Evolutionary conservation across 768 basidiomycete species (phyloP).

Genomic region (Suillus discolor): DNA sequence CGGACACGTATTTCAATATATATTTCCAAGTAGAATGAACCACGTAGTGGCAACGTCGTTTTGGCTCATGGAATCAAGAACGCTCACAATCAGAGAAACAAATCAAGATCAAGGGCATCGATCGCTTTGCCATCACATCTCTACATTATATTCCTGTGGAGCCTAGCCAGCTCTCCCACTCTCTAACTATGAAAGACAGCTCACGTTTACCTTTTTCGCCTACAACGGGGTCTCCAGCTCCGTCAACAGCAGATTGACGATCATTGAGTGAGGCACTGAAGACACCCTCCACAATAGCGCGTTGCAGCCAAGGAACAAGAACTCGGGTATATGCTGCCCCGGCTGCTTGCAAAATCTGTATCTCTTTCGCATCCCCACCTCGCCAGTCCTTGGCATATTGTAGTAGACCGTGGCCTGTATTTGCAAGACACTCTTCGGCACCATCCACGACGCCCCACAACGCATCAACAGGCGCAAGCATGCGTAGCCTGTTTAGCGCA

Average conservation of each 20-base stretch:
- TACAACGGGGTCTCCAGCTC: neutral
- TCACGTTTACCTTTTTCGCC: neutral
- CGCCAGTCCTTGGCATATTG: constrained; percentile 42
- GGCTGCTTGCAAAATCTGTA: constrained; percentile 45
- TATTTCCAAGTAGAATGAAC: neutral
- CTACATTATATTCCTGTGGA: constrained; percentile 9
- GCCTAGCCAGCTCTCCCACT: constrained; percentile 35
- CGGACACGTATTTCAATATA: neutral
- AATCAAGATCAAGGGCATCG: neutral
- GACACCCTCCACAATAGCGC: constrained; percentile 75
- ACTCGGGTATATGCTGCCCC: constrained; percentile 61
- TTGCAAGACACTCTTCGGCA: constrained; percentile 55
- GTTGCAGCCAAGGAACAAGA: constrained; percentile 69
- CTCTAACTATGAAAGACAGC: constrained; percentile 17
- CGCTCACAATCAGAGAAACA: neutral
- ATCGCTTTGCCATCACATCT: neutral
- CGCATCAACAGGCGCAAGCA: constrained; percentile 74
- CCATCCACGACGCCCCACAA: constrained; percentile 46
- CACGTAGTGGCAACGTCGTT: neutral
- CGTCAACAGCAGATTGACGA: constrained; percentile 8
- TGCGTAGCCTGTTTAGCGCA: constrained; percentile 77
- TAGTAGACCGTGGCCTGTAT: constrained; percentile 47
- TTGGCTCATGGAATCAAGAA: neutral
- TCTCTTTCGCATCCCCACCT: constrained; percentile 37
- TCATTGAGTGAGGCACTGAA: constrained; percentile 46